These are phyloP conservation scores for Coriolopsis trogii DNA, from an alignment of 1,284 basidiomycete genomes.

Conservation along the genomic window DNA sequence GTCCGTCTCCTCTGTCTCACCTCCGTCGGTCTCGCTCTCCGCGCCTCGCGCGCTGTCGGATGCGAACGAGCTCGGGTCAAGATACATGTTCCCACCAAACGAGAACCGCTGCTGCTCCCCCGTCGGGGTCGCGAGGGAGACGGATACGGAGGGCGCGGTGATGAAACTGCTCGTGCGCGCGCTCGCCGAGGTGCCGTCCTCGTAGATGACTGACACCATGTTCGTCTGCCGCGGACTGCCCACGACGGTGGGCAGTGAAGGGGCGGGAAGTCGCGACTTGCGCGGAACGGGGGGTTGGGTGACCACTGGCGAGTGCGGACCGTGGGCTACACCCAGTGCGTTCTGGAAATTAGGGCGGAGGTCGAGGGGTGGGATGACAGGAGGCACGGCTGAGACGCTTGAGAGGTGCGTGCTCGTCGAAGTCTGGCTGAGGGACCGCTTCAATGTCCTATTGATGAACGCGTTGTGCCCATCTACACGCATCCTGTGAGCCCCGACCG, in stretches of 20 bases:
- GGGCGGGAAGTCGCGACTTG: constrained; percentile 35
- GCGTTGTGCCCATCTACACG: constrained; percentile 35
- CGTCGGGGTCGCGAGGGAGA: constrained; percentile 22
- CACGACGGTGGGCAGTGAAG: constrained; percentile 31
- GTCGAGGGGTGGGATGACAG: constrained; percentile 59
- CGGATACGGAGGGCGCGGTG: constrained; percentile 47
- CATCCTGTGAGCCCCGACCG: background rate
- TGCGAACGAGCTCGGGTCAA: constrained; percentile 11
- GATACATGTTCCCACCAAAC: background rate
- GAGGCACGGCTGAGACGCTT: constrained; percentile 39
- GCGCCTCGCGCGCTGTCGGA: constrained; percentile 17
- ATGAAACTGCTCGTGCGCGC: constrained; percentile 60
- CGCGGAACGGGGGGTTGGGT: constrained; percentile 27
- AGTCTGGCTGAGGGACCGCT: constrained; percentile 56
- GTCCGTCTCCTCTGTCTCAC: constrained; percentile 12
- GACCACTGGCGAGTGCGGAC: constrained; percentile 32
- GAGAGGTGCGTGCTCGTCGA: constrained; percentile 61
- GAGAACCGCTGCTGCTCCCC: constrained; percentile 10
- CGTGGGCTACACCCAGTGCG: constrained; percentile 19
- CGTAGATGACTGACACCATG: constrained; percentile 41
- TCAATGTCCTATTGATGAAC: constrained; percentile 58
- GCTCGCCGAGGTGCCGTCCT: constrained; percentile 38
- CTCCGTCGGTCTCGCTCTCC: constrained; percentile 4
- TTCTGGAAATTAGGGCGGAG: constrained; percentile 55
- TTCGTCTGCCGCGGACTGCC: constrained; percentile 27